Conservation (phyloP, 2,329 filamentous ascomycete genomes). For the Ceratocystiopsis minuta region DNA sequence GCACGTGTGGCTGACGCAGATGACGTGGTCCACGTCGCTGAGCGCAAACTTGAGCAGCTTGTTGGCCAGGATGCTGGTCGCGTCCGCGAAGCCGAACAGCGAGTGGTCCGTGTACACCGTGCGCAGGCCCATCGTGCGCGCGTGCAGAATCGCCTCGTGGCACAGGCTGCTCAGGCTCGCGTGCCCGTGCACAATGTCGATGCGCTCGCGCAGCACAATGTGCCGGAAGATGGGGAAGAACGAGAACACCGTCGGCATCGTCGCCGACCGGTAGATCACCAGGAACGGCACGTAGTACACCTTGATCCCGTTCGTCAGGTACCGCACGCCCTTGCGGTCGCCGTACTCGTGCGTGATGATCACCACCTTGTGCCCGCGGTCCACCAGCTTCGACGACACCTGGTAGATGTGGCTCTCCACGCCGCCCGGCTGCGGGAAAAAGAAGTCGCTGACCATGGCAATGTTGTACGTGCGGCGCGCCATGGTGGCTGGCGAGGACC, state of each 20-base stretch:
- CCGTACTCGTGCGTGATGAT: conserved; percentile 93
- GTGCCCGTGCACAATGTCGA: conserved; percentile 97
- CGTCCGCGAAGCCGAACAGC: conserved; percentile 91
- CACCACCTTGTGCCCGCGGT: conserved; percentile 94
- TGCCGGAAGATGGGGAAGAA: conserved; percentile 97
- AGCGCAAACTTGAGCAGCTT: conserved; percentile 91
- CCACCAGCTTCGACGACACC: conserved; percentile 85
- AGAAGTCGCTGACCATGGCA: conserved; percentile 97
- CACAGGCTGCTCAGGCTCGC: conserved; percentile 83
- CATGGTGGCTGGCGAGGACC: conserved; percentile 18
- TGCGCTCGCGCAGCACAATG: conserved; percentile 82
- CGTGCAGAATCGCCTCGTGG: conserved; percentile 87
- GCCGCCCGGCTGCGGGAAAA: conserved; percentile 93
- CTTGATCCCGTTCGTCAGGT: conserved; percentile 93
- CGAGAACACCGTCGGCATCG: conserved; percentile 93
- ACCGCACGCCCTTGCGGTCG: conserved; percentile 78
- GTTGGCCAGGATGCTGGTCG: conserved; percentile 87
- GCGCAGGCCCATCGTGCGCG: conserved; percentile 83
- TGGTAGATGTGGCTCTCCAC: conserved; percentile 98
- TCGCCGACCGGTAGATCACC: conserved; percentile 83
- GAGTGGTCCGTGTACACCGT: conserved; percentile 98
- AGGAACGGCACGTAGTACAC: conserved; percentile 96
- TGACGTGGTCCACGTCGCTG: conserved; percentile 94
- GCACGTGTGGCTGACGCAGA: conserved; percentile 96
- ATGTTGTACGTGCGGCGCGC: conserved; percentile 45